A percentile compares a stretch with the other conserved stretches of the same genome.
Conservation (phyloP, 805 yeast species). For the Myxozyma neotropica region DNA sequence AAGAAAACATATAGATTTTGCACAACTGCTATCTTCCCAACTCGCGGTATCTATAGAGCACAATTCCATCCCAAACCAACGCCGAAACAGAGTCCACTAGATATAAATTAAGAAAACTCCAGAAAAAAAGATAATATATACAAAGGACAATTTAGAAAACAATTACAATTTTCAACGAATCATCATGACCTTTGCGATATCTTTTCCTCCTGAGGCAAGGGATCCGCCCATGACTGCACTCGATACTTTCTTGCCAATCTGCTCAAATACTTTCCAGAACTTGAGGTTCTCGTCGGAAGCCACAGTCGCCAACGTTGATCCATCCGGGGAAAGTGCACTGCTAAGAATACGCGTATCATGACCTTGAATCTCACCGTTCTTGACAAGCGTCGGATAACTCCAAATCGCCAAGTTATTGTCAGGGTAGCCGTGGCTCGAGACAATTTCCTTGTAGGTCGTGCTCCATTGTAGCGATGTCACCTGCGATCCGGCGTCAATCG, state of each 20-base stretch:
- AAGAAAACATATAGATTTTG: not conserved
- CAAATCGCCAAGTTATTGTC: slow-evolving; percentile 79
- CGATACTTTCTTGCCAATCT: slow-evolving; percentile 43
- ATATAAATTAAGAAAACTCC: too few species aligned
- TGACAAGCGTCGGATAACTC: slow-evolving; percentile 81
- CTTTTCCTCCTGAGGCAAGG: slow-evolving; percentile 48
- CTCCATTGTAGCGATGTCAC: slow-evolving; percentile 96
- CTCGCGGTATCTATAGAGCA: slow-evolving; percentile 9
- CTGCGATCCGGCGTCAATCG: slow-evolving; percentile 90
- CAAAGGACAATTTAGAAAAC: not conserved
- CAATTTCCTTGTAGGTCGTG: slow-evolving; percentile 61
- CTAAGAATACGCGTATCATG: slow-evolving; percentile 87
- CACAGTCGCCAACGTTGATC: slow-evolving; percentile 85
- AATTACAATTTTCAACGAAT: slow-evolving; percentile 45
- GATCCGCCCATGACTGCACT: slow-evolving; percentile 38
- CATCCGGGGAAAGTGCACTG: slow-evolving; percentile 87
- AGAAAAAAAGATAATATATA: not conserved
- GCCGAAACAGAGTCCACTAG: not conserved
- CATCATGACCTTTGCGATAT: slow-evolving; percentile 56
- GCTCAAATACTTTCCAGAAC: slow-evolving; percentile 89
- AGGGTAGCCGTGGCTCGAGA: slow-evolving; percentile 93
- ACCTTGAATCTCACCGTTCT: slow-evolving; percentile 88
- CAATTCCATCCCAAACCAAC: not conserved
- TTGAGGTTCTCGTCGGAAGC: slow-evolving; percentile 96
- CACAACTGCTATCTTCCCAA: not conserved